Evolutionary conservation across 2,329 filamentous ascomycete species (phyloP), one percentile per base, ranked within the genome.

Genomic region (Dactylella cylindrospora): DNA sequence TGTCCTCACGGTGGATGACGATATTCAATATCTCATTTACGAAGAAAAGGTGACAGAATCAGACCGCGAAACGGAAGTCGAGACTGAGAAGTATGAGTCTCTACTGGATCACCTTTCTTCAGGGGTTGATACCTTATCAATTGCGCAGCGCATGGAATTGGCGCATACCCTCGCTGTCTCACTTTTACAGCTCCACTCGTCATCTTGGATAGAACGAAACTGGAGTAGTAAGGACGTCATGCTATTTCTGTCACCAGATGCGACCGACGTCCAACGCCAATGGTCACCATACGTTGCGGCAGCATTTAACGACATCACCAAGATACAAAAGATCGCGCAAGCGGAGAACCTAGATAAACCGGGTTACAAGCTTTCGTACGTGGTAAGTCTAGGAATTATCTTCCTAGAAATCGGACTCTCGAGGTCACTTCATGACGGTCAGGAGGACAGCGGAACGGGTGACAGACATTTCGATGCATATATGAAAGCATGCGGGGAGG

Each of bases 361-460:
- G n/a, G 36, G 20, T 6, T 51, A 40, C 26, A 51, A 51, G 10
- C 31, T 41, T 2, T 40, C 36, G 2, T 40, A 40, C 9, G 46
- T 51, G 6, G 36, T 32, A 9, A 33, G 29, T 7, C 29, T 52
- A 1, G 38, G 47, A 2, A 52, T 44, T 28, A 52, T 51, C 5
- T 51, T 51, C 19, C 13, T 41, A 35, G 38, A 52, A 17, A 52
- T 52, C 13, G 47, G 47, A 15, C 19, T 52, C 10, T 52, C 47
- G 1, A 44, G 28, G 19, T 52, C 38, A 2, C n/a, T 43, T 6
- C 26, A 31, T 8, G 38, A 15, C 10, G 20, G 20, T 1, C 36
- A 52, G 15, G 47, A 17, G 3, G 25, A 44, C 4, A 31, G 15
- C 8, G n/a, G 15, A 2, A 20, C 12, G 4, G 13, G 38, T 13